Conservation (phyloP, 345 rosid species). For the Ceriops tagal region DNA sequence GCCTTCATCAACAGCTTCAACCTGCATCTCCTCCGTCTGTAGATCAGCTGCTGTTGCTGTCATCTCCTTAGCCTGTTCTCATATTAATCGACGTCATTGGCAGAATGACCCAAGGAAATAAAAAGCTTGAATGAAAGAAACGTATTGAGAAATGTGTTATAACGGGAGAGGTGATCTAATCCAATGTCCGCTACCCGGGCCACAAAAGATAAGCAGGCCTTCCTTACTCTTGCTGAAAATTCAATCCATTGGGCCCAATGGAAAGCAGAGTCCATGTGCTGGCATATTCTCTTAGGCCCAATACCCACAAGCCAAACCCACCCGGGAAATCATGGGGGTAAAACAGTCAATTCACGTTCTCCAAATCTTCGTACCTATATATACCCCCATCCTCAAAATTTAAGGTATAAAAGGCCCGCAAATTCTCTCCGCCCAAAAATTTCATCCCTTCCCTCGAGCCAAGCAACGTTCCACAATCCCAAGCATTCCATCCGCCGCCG, state of each 20-base stretch:
- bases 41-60: conserved; percentile 50
- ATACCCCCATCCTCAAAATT: conserved; percentile 57
- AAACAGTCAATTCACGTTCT: conserved; percentile 21
- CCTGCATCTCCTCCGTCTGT: conserved; percentile 48
- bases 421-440: conserved; percentile 51
- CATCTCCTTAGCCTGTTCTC: conserved; percentile 44
- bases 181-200: conserved; percentile 17
- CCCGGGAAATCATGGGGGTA: conserved; percentile 13
- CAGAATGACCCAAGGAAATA: background rate
- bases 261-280: too few relatives aligned
- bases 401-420: conserved; percentile 79
- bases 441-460: conserved; percentile 14
- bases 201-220: conserved; percentile 8
- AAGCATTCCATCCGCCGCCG: background rate
- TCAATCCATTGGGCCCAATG: too few relatives aligned
- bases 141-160: background rate
- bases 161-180: background rate
- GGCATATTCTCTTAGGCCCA: too few relatives aligned
- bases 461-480: conserved; percentile 28
- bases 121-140: background rate
- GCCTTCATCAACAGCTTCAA: conserved; percentile 59
- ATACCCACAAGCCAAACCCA: too few relatives aligned
- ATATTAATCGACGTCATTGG: background rate
- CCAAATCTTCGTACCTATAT: conserved; percentile 51
- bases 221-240: background rate